Percentiles rank a stretch among this genome's conserved stretches.
phyloP scores from a whole-genome alignment of 768 basidiomycete species.

The Cystobasidiopsis lactophilus region DNA sequence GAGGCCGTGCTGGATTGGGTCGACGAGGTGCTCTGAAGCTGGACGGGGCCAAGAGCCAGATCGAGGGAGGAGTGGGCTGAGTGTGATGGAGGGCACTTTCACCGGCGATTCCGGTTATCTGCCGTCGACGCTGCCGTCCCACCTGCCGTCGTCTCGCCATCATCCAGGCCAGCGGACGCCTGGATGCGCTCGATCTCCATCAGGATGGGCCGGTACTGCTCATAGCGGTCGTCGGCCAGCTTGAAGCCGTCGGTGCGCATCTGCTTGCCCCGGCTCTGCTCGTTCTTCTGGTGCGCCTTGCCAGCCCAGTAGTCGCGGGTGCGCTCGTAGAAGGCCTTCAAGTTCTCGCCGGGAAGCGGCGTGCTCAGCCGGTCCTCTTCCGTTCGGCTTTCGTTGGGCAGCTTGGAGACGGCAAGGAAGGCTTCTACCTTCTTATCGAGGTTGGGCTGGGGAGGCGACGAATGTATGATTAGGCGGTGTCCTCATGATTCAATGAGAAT shows the following conservation, averaged over 20 bases:
- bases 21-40: no score
- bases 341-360: slow-evolving; percentile 60
- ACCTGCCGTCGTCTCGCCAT: slow-evolving; percentile 28
- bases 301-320: slow-evolving; percentile 63
- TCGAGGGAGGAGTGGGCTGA: no score
- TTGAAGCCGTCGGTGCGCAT: slow-evolving; percentile 56
- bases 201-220: slow-evolving; percentile 57
- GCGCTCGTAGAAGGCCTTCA: slow-evolving; percentile 56
- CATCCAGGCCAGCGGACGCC: slow-evolving; percentile 61
- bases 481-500: slow-evolving; percentile 3
- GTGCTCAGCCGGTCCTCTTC: slow-evolving; percentile 54
- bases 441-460: slow-evolving; percentile 19
- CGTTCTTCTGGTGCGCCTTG: slow-evolving; percentile 34
- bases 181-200: slow-evolving; percentile 64
- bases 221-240: slow-evolving; percentile 52
- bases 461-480: no score
- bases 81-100: no score
- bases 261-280: slow-evolving; percentile 52
- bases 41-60: no score
- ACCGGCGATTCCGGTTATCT: slow-evolving; percentile 6
- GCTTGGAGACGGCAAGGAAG: slow-evolving; percentile 39
- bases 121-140: background rate
- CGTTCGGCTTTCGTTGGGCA: slow-evolving; percentile 30
- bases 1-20: no score
- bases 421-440: slow-evolving; percentile 30